Conservation (phyloP, 352 stramenopile species). For the Pythium coloratum region DNA sequence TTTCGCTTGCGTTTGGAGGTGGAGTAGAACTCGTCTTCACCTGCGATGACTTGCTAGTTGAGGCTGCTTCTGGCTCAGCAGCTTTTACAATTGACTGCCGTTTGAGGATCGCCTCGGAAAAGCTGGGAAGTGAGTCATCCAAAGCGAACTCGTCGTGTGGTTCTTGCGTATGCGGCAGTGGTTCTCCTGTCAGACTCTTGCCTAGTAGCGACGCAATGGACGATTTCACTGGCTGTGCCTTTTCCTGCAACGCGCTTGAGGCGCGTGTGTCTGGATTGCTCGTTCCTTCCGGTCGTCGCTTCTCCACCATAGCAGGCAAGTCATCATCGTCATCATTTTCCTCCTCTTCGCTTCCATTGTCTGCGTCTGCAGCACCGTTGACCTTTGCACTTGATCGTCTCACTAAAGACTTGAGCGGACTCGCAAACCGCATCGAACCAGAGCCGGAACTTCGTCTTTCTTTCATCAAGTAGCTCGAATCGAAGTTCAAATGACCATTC, state of each 20-base stretch:
- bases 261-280: background rate
- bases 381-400: background rate
- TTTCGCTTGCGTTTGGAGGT: background rate
- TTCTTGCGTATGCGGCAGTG: background rate
- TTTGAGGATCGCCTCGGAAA: slow-evolving; percentile 32
- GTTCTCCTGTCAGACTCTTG: background rate
- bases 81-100: background rate
- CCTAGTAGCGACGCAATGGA: background rate
- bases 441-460: slow-evolving; percentile 4
- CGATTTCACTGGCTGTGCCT: background rate
- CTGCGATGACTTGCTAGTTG: background rate
- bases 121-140: slow-evolving; percentile 36
- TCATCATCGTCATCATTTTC: slow-evolving; percentile 48
- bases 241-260: background rate
- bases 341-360: slow-evolving; percentile 32
- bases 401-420: slow-evolving; percentile 2
- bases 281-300: background rate
- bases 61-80: background rate
- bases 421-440: slow-evolving; percentile 7
- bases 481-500: slow-evolving; percentile 53
- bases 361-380: slow-evolving; percentile 1
- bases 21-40: background rate
- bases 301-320: slow-evolving; percentile 61
- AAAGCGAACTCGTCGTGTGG: slow-evolving; percentile 11
- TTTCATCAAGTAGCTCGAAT: slow-evolving; percentile 50